These are phyloP conservation scores for Tuber microsphaerosporum DNA, from an alignment of 495 filamentous ascomycete genomes.

Conservation along the genomic window DNA sequence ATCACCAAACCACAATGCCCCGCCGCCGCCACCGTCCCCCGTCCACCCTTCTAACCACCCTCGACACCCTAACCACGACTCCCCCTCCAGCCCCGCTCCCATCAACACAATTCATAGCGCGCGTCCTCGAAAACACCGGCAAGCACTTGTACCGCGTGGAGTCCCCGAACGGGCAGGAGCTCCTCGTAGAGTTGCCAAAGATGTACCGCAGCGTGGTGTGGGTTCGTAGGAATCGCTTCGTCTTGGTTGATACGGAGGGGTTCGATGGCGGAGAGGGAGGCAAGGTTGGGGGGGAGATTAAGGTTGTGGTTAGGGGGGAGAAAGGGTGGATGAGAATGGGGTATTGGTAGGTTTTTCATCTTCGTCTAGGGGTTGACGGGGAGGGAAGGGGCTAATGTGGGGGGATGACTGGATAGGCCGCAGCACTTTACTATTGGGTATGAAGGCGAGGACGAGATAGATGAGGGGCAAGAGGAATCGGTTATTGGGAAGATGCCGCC, in stretches of 20 bases:
- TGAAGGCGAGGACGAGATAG: conserved; percentile 8
- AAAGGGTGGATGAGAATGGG: conserved; percentile 79
- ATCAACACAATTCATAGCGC: conserved; percentile 60
- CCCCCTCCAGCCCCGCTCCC: conserved; percentile 65
- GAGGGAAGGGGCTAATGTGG: not conserved
- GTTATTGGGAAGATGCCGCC: conserved; percentile 39
- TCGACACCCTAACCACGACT: conserved; percentile 47
- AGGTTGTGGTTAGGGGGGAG: conserved; percentile 87
- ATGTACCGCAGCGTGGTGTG: conserved; percentile 85
- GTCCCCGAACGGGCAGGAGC: conserved; percentile 47
- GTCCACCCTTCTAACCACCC: conserved; percentile 11
- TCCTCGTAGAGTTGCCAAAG: conserved; percentile 69
- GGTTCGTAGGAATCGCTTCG: conserved; percentile 79
- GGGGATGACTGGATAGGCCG: conserved; percentile 22
- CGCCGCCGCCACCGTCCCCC: not conserved
- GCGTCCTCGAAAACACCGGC: conserved; percentile 70
- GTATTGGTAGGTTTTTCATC: conserved; percentile 65
- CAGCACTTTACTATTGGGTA: conserved; percentile 28
- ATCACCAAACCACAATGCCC: not conserved
- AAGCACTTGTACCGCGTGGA: conserved; percentile 77
- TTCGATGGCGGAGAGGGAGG: conserved; percentile 56
- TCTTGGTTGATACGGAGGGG: conserved; percentile 65
- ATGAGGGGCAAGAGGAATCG: conserved; percentile 31
- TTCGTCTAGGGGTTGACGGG: not conserved
- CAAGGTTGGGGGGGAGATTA: conserved; percentile 80